Evolutionary conservation across 2,329 filamentous ascomycete species (phyloP).

Genomic region (Alternaria novae-zelandiae): DNA sequence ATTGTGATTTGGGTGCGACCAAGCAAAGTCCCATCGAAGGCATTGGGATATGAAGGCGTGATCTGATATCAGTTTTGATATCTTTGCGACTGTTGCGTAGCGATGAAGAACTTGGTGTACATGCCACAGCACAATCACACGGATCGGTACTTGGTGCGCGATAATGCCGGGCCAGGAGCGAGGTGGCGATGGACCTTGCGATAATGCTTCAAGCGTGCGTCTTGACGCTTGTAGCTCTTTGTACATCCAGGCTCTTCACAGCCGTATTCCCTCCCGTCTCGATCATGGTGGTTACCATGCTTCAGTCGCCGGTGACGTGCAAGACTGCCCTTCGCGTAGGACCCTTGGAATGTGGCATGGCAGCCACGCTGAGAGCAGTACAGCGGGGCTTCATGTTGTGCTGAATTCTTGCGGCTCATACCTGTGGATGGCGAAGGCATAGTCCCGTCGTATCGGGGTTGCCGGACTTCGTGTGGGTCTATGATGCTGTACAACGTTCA

Average conservation of each 20-base stretch:
- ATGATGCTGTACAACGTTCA: not conserved
- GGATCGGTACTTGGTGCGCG: not conserved
- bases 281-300: not conserved
- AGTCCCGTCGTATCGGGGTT: not conserved
- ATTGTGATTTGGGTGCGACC: too few species aligned
- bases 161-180: not conserved
- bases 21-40: too few species aligned
- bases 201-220: slow-evolving; percentile 16
- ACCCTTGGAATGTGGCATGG: not conserved
- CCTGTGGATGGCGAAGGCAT: not conserved
- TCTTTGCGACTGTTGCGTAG: too few species aligned
- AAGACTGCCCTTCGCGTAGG: slow-evolving; percentile 1
- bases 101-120: not conserved
- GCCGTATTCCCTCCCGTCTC: not conserved
- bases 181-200: slow-evolving; percentile 3
- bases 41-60: too few species aligned
- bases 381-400: fast-evolving
- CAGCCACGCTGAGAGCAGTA: not conserved
- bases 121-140: not conserved
- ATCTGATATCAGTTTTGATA: too few species aligned
- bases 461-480: not conserved
- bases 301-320: slow-evolving; percentile 5
- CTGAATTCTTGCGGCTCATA: not conserved
- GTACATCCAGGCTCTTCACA: not conserved
- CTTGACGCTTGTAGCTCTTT: slow-evolving; percentile 8